Base-by-base conservation (phyloP, 192 early-diverging fungal species). In the Phlyctochytrium bullatum region DNA sequence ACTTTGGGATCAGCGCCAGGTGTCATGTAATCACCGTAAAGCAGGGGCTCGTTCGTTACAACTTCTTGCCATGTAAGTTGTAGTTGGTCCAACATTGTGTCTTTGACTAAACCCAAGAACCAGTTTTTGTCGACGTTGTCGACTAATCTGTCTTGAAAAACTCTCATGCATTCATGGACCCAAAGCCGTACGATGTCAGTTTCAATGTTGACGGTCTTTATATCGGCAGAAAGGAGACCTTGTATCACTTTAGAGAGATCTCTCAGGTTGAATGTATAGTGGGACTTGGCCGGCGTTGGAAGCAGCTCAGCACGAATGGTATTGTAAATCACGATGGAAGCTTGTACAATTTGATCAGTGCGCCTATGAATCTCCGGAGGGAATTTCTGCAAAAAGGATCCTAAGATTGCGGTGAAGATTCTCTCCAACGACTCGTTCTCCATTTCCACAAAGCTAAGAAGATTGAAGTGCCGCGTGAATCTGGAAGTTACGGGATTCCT, bases 261-360 rank as follows among this genome's bases (percentile, higher is more conserved):
- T 34, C 85, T 68, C 73, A 87, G 66, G 57, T 87, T 87, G 63
- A 87, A 87, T 0, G 85, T 87, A 65, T 87, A 87, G 66, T 87
- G 85, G 14, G 86, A 86, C 54, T 87, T 87, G 60, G 80, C 77
- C 0, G 85, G 85, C 2, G 85, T 87, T 23, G 85, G 85, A 12
- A 87, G 68, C 6, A 87, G 74, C 63, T 82, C 81, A 2, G 76
- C 70, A 10, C 81, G 72, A 52, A 84, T 84, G 29, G 79, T 83
- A 59, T 80, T 84, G 72, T 87, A 87, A 36, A 87, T 83, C 33
- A 60, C 34, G 61, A 83, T 75, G 0, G 85, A 84, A 0, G 84
- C 82, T 12, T 72, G 30, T 25, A 87, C 82, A 29, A 87, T 74
- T 17, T 78, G 47, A 35, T 72, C 74, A 2, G 82, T 77, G 61